Conservation (phyloP, 2,329 filamentous ascomycete genomes). For the Didymella sp. region DNA sequence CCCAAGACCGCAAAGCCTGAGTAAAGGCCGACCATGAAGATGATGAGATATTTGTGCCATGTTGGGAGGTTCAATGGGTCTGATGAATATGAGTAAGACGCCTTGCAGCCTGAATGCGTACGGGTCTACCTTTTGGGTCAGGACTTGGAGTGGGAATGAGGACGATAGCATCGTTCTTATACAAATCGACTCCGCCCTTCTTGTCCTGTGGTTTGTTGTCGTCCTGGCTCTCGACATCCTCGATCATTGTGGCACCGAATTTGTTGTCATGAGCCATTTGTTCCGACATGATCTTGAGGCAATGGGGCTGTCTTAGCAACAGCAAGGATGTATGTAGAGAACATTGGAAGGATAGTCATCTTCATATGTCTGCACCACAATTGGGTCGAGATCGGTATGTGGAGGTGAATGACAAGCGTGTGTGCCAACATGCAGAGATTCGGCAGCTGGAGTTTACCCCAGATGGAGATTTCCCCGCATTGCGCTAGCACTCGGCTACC, state of each 20-base stretch:
- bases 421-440: background rate
- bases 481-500: background rate
- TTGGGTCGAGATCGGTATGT: background rate
- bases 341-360: background rate
- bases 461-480: background rate
- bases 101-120: background rate
- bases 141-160: background rate
- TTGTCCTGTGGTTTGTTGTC: background rate
- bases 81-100: background rate
- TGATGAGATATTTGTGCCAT: background rate
- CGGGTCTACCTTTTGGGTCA: background rate
- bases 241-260: background rate
- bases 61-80: background rate
- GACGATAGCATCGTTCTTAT: background rate
- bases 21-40: background rate
- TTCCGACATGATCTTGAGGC: background rate
- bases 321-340: background rate
- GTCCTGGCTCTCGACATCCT: background rate
- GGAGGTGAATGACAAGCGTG: background rate
- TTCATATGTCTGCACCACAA: background rate
- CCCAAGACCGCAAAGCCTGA: background rate
- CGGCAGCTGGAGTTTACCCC: background rate
- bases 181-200: background rate
- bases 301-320: background rate
- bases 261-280: background rate